A percentile compares a stretch with the other conserved stretches of the same genome.
Evolutionary conservation across 306 rosid species (phyloP).

Genomic region (Delonix regia): DNA sequence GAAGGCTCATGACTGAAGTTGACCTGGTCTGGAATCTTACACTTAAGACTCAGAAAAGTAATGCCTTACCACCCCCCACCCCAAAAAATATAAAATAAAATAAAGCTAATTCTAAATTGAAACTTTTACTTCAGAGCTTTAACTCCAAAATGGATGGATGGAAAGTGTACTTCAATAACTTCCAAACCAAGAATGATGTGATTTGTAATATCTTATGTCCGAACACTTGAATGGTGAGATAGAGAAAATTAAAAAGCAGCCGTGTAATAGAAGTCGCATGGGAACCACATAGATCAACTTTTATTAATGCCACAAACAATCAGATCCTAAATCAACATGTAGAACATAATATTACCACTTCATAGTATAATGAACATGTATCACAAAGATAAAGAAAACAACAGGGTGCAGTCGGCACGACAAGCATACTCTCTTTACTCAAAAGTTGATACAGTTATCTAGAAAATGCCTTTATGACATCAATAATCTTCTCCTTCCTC

Average conservation of each 20-base stretch:
- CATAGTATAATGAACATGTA: constrained; percentile 45
- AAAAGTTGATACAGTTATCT: constrained; percentile 32
- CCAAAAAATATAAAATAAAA: no score
- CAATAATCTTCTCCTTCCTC: constrained; percentile 80
- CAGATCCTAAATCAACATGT: constrained; percentile 39
- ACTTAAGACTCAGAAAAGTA: not conserved
- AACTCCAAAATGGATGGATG: not conserved
- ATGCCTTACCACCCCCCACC: no score
- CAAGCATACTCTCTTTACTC: constrained; percentile 41
- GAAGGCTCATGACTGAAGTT: not conserved
- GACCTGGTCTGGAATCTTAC: not conserved
- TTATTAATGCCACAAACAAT: constrained; percentile 40
- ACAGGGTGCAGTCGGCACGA: constrained; percentile 35
- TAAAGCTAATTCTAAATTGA: no score
- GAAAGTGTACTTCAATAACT: not conserved
- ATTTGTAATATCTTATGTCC: not conserved
- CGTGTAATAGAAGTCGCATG: not conserved
- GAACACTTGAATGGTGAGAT: not conserved
- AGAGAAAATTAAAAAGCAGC: not conserved
- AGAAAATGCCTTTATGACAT: constrained; percentile 35
- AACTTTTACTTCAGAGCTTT: not conserved
- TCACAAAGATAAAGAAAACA: constrained; percentile 46
- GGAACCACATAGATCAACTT: constrained; percentile 11
- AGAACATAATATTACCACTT: constrained; percentile 40
- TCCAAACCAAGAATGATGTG: not conserved